These are phyloP conservation scores for Wickerhamomyces hampshirensis DNA, from an alignment of 805 yeast species.

Conservation along the genomic window DNA sequence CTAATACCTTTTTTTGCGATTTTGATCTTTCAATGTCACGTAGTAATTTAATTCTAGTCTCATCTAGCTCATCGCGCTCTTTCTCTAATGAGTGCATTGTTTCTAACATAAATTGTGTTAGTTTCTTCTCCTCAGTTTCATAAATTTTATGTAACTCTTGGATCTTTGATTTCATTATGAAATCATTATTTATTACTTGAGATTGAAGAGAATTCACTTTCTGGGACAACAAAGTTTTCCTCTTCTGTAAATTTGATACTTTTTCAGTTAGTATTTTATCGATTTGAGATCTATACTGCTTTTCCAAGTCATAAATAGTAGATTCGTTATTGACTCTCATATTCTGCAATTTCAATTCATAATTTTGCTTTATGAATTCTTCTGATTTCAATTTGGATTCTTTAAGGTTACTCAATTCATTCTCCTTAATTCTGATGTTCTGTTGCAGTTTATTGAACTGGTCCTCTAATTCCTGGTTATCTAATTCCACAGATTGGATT, in stretches of 20 bases:
- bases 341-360: conserved; percentile 30
- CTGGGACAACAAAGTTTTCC: conserved; percentile 24
- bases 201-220: conserved; percentile 28
- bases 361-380: conserved; percentile 20
- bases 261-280: conserved; percentile 34
- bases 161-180: conserved; percentile 13
- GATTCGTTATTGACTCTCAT: conserved; percentile 32
- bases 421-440: conserved; percentile 25
- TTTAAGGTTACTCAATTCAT: conserved; percentile 26
- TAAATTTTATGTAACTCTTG: conserved; percentile 20
- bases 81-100: conserved; percentile 6
- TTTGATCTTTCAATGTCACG: conserved; percentile 12
- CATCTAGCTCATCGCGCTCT: conserved; percentile 3
- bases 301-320: conserved; percentile 30
- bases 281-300: conserved; percentile 31
- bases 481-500: conserved; percentile 33
- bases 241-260: conserved; percentile 26
- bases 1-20: conserved; percentile 5
- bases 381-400: conserved; percentile 24
- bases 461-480: conserved; percentile 29
- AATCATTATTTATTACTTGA: conserved; percentile 21
- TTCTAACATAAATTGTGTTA: conserved; percentile 22
- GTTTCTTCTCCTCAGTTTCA: conserved; percentile 22
- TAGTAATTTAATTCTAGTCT: background rate
- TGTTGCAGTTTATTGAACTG: conserved; percentile 13